Evolutionary conservation across 345 rosid genomes (phyloP).

Genomic region (Corchorus olitorius): DNA sequence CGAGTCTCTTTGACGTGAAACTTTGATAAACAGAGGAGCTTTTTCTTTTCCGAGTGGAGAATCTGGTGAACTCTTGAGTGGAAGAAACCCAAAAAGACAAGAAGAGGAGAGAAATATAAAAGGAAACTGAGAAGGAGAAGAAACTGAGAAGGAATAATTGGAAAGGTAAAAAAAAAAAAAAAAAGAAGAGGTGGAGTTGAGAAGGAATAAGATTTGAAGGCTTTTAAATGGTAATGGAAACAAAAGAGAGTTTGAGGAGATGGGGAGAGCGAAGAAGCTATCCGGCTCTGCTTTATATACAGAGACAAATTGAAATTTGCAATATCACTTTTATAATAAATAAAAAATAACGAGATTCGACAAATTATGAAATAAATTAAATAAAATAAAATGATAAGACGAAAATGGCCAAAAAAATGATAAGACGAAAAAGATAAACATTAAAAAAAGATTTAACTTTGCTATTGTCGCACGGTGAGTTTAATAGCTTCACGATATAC

Average conservation of each 20-base stretch:
- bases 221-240: background rate
- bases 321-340: background rate
- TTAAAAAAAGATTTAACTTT: background rate
- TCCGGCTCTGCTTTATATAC: background rate
- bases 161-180: background rate
- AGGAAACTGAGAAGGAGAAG: background rate
- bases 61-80: background rate
- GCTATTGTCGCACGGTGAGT: background rate
- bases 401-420: too few species aligned
- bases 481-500: background rate
- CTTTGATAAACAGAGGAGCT: too few species aligned
- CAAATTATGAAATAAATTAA: background rate
- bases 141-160: too few species aligned
- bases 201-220: background rate
- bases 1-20: too few species aligned
- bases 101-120: background rate
- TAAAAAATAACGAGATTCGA: too few species aligned
- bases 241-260: background rate
- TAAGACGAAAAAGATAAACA: background rate
- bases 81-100: background rate
- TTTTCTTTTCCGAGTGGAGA: background rate
- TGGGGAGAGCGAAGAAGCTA: background rate
- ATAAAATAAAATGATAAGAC: background rate
- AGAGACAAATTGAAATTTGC: background rate
- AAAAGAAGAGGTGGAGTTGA: background rate